Evolutionary conservation across 2,329 filamentous ascomycete genomes (phyloP).

Genomic region (Botrytis tulipae): DNA sequence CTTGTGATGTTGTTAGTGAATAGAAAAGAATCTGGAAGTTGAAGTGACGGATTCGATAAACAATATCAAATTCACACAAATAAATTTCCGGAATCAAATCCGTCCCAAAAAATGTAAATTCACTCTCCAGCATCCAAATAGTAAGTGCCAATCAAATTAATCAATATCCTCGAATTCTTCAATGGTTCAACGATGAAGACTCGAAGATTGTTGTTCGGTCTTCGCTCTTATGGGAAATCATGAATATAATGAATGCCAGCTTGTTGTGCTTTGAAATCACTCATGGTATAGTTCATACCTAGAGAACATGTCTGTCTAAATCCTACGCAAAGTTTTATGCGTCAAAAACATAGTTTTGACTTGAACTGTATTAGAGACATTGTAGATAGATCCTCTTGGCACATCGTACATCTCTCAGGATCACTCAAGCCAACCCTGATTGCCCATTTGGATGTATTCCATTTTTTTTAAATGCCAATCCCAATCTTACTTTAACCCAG

Average conservation of each 20-base stretch:
- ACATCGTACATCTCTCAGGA: neutral
- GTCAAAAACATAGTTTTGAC: neutral
- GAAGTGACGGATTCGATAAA: neutral
- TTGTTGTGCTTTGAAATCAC: neutral
- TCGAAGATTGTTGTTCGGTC: neutral
- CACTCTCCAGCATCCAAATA: neutral
- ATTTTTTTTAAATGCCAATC: too few species aligned
- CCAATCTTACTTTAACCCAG: too few species aligned
- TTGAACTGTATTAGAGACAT: neutral
- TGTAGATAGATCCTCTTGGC: neutral
- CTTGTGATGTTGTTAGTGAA: neutral
- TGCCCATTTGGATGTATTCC: too few species aligned
- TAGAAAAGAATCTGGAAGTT: neutral
- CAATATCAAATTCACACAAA: neutral
- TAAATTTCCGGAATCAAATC: neutral
- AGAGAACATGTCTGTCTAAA: neutral
- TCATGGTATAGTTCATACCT: fast-evolving
- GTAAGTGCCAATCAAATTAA: neutral
- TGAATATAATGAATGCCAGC: neutral
- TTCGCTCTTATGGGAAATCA: neutral
- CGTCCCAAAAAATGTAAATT: neutral
- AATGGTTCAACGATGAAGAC: neutral
- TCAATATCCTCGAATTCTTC: neutral
- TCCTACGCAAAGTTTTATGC: neutral
- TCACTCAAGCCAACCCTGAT: neutral